Evolutionary conservation across 129 eudicot species (phyloP), one percentile per base, ranked within the genome.

Genomic region (Apium graveolens): DNA sequence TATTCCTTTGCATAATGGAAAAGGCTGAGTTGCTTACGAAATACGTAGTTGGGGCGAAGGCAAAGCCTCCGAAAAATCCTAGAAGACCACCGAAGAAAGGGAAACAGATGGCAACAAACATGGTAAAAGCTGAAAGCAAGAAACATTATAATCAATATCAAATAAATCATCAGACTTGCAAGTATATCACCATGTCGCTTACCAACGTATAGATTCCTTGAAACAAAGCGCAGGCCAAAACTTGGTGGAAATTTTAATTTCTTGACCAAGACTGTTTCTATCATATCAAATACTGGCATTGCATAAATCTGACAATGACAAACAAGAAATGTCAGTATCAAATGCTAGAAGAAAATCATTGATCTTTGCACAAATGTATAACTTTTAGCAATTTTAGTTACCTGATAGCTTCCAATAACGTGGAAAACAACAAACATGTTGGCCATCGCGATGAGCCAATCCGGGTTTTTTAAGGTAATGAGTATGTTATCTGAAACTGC

Each of bases 271-370:
- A 88, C 45, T 2, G 97, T 89, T 75, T 92, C 97, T 2, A 89
- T 38, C 95, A 92, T 89, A 70, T 92, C 97, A 80, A 92, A 92
- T 35, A 92, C 97, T 0, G 97, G 97, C 83, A 92, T 92, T 2
- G 97, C 97, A 76, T 87, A 92, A 38, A 92, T 82, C 95, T 91
- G 63, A 44, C 21, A 29, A 42, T 44, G n/a, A 46, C 18, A 72
- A n/a, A 26, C 37, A 37, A 63, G 11, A 72, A 77, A 53, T 53
- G 24, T 42, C 17, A 38, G 72, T 14, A 45, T 11, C 11, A 66
- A 17, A 78, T 0, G 42, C 76, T 35, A 5, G n/a, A n/a, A 27
- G 24, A 41, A 24, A 66, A 7, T 27, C 72, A 31, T 27, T 6
- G 69, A 29, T 29, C 41, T 38, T 38, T 5, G 42, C 42, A 27